phyloP scores from a whole-genome alignment of 2,329 filamentous ascomycete species.

The Dothideomycetes sp. region DNA sequence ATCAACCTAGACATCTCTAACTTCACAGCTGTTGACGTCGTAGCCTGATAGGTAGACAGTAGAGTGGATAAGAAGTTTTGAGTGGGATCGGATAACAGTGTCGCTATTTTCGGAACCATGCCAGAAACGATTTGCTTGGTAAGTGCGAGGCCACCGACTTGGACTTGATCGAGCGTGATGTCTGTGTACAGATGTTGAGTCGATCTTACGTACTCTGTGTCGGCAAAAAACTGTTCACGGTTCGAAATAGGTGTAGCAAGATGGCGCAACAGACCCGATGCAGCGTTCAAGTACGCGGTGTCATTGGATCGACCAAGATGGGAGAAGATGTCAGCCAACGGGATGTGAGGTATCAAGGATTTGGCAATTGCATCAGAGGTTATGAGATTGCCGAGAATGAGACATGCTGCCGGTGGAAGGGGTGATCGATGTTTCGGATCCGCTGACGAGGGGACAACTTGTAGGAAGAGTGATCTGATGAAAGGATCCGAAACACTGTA shows the following conservation, averaged over 20 bases:
- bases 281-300: conserved; percentile 14
- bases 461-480: conserved; percentile 10
- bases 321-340: conserved; percentile 8
- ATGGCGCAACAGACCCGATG: conserved; percentile 15
- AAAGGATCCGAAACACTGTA: neutral
- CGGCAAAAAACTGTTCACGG: conserved; percentile 10
- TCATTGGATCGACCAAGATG: conserved; percentile 7
- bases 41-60: neutral
- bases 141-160: conserved; percentile 14
- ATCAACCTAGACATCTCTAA: conserved; percentile 3
- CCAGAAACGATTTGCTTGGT: conserved; percentile 12
- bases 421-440: conserved; percentile 8
- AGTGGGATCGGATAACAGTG: neutral
- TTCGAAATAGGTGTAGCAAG: conserved; percentile 11
- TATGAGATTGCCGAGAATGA: conserved; percentile 15
- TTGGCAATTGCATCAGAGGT: conserved; percentile 9
- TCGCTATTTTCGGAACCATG: conserved; percentile 4
- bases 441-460: neutral
- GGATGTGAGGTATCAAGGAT: conserved; percentile 9
- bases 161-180: conserved; percentile 11
- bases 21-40: conserved; percentile 2
- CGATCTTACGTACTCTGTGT: conserved; percentile 1
- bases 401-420: conserved; percentile 11
- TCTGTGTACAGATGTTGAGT: conserved; percentile 2
- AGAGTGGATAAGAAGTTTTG: neutral